Evolutionary conservation across 352 stramenopile genomes (phyloP), one percentile per base, ranked within the genome.

Genomic region (Globisporangium nunn): DNA sequence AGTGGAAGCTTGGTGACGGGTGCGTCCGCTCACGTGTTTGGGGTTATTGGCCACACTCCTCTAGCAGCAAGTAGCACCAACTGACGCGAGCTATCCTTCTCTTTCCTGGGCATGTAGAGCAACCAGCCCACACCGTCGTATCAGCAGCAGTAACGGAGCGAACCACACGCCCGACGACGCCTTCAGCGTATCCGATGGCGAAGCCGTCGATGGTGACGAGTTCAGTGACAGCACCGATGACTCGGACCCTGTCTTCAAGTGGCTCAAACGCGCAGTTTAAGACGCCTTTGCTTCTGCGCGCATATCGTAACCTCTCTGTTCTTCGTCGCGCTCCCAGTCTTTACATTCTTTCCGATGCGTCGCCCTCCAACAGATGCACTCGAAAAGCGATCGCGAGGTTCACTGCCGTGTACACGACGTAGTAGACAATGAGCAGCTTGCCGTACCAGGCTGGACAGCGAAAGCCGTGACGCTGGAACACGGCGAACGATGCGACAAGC

Each of bases 371-470:
- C 4, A n/a, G 10, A 33, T 39, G 33, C 49, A 47, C 51, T 68
- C 51, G 43, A 41, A 83, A 71, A 17, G 81, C 78, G 23, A 91
- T 69, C 8, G 61, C 66, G 28, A 91, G 46, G 61, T 93, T 91
- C n/a, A 88, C 47, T 15, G 75, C 57, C 10, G 84, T 88, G 63
- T 92, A 94, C 45, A 85, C 47, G 28, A 63, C 59, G 62, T 94
- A 94, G 60, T 80, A 78, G 28, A 61, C 64, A 39, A 90, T 72
- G 29, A 92, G 75, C 47, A 87, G 44, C 56, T 79, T 85, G 33
- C 79, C 84, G 60, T 90, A 94, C 76, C 78, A 91, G 3, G 56
- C 33, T 2, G 82, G 82, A 41, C 82, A 91, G 30, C 56, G 69
- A 62, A 81, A 92, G 18, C 72, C 57, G 57, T 87, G 63, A 23